Conservation (phyloP, 345 rosid species). For the Erucastrum elatum region DNA sequence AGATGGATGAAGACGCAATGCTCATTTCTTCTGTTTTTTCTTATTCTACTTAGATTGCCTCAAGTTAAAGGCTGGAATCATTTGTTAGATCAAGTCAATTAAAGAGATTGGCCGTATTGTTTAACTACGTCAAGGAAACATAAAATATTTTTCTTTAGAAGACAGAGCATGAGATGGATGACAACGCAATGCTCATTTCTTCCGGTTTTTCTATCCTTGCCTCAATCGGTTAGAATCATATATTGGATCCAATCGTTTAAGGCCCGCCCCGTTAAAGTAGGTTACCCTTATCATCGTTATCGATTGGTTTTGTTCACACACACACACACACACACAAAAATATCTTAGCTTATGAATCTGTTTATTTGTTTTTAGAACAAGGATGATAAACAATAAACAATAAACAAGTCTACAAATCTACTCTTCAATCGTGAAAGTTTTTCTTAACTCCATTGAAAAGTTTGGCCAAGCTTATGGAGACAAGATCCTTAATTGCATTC, state of each 20-base stretch:
- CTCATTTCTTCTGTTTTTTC: slow-evolving; percentile 7
- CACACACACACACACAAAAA: no score
- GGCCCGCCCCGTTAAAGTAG: no score
- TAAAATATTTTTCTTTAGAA: background rate
- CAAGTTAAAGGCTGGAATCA: slow-evolving; percentile 17
- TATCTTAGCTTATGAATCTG: no score
- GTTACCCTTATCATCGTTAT: no score
- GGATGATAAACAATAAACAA: no score
- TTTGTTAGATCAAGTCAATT: background rate
- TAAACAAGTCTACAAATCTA: no score
- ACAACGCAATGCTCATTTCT: slow-evolving; percentile 16
- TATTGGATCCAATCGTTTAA: background rate
- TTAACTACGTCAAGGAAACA: background rate
- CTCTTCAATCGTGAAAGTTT: no score
- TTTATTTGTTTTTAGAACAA: no score
- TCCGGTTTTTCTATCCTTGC: slow-evolving; percentile 14
- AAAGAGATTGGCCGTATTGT: background rate
- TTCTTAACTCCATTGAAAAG: no score
- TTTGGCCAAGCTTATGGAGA: no score
- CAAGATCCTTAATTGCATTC: no score
- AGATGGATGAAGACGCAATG: slow-evolving; percentile 29
- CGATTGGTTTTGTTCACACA: no score
- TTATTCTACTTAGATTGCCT: slow-evolving; percentile 14
- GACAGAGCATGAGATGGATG: slow-evolving; percentile 24
- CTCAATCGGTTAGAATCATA: slow-evolving; percentile 8